Base-by-base conservation (phyloP, 306 rosid genomes). In the Vigna unguiculata region DNA sequence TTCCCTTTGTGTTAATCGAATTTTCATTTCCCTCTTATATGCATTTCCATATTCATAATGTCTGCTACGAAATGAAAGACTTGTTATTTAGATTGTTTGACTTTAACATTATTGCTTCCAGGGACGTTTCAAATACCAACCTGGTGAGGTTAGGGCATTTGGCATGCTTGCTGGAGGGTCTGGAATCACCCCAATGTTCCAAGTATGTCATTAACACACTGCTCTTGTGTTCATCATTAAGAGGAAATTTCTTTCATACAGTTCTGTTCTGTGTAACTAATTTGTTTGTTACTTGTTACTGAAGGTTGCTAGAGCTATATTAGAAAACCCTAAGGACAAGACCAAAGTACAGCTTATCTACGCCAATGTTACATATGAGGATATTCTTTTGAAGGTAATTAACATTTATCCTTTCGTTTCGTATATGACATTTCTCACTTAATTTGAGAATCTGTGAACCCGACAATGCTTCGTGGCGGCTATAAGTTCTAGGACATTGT, bases 131-230 rank as follows among this genome's bases (percentile, higher is more conserved):
- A 92, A 58, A 85, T 96, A 96, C 79, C 88, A 83, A 83, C 87
- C 93, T 21, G 97, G 97, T 13, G 88, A 96, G 52, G 97, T 92
- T 72, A 85, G 98, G 83, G 96, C 98, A 41, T 96, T 96, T 65
- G 99, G 99, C 75, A 96, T 96, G 99, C 91, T 96, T 74, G 99
- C 99, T 61, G 99, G 99, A 84, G 99, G 99, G 75, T 92, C 99
- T 48, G 99, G 99, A 80, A 96, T 96, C 67, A 96, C 99, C 68
- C 99, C 99, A 77, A 96, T 96, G 99, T 96, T 86, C 83, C 99
- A 96, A 81, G 99, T 92, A 91, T 71, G 78, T 60, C 28, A 71
- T 68, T 75, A 72, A 9, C 28, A 41, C 58, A 8, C 43, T 63
- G 45, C 34, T 76, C 51, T 32, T 74, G 77, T 47, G 22, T 62